Evolutionary conservation across 306 rosid genomes (phyloP).

Genomic region (Trifolium fragiferum): DNA sequence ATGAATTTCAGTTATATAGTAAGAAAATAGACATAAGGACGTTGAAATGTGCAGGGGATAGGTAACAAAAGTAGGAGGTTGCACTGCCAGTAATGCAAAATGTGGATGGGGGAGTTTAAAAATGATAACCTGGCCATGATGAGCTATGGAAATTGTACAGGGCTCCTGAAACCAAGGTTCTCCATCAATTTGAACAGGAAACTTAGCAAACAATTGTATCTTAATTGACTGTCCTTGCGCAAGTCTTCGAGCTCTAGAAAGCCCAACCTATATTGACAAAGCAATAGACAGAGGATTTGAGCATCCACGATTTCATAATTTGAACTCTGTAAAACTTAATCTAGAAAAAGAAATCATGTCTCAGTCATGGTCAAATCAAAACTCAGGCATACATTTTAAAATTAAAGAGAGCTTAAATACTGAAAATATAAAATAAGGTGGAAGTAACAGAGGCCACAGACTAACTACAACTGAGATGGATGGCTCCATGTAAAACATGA

Average conservation of each 20-base stretch:
- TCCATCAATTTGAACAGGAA: conserved; percentile 98
- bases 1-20: conserved; percentile 26
- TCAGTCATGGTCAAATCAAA: too few relatives aligned
- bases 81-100: conserved; percentile 17
- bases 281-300: conserved; percentile 27
- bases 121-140: conserved; percentile 89
- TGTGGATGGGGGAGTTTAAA: conserved; percentile 8
- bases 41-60: conserved; percentile 3
- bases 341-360: conserved; percentile 26
- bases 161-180: conserved; percentile 95
- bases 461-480: conserved; percentile 20
- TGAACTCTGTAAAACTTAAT: conserved; percentile 31
- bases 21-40: background rate
- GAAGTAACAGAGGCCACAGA: conserved; percentile 18
- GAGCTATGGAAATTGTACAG: conserved; percentile 77
- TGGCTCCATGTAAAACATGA: conserved; percentile 26
- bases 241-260: conserved; percentile 96
- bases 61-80: conserved; percentile 6
- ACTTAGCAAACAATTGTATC: conserved; percentile 74
- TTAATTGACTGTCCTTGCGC: conserved; percentile 95
- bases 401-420: conserved; percentile 21
- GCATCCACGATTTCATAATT: conserved; percentile 38
- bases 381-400: conserved; percentile 23
- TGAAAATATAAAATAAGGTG: background rate
- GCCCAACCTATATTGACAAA: conserved; percentile 77